A percentile compares a stretch with the other conserved stretches of the same genome.
phyloP scores from a whole-genome alignment of 2,329 filamentous ascomycete species.

The Cadophora sp. region DNA sequence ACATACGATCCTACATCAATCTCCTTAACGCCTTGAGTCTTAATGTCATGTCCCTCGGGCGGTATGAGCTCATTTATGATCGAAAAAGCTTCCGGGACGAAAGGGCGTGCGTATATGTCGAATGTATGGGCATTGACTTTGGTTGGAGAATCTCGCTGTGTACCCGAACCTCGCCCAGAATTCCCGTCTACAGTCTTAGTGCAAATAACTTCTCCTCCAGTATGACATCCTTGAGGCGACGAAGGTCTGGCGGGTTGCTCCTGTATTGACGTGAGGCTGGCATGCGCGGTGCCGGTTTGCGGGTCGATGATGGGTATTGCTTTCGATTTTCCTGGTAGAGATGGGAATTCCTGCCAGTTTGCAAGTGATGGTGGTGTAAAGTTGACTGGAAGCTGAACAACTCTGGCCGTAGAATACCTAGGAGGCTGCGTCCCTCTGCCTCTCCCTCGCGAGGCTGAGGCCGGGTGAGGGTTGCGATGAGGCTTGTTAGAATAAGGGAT shows the following conservation, averaged over 20 bases:
- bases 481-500: background rate
- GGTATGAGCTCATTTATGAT: constrained; percentile 26
- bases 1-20: constrained; percentile 24
- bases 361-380: background rate
- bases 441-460: background rate
- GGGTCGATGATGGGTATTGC: background rate
- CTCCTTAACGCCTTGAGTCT: constrained; percentile 23
- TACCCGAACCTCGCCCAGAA: background rate
- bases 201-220: no score
- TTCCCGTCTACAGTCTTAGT: background rate
- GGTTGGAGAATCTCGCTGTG: background rate
- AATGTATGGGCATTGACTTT: constrained; percentile 4
- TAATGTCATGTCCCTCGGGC: constrained; percentile 16
- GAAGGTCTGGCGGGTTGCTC: background rate
- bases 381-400: background rate
- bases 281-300: background rate
- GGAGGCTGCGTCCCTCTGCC: background rate
- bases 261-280: background rate
- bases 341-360: constrained; percentile 2
- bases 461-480: background rate
- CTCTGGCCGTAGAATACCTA: background rate
- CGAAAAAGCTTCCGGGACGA: constrained; percentile 29
- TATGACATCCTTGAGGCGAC: background rate
- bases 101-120: constrained; percentile 32
- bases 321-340: constrained; percentile 8